phyloP scores from a whole-genome alignment of 2,329 filamentous ascomycete species.

The Catunica adiposa region DNA sequence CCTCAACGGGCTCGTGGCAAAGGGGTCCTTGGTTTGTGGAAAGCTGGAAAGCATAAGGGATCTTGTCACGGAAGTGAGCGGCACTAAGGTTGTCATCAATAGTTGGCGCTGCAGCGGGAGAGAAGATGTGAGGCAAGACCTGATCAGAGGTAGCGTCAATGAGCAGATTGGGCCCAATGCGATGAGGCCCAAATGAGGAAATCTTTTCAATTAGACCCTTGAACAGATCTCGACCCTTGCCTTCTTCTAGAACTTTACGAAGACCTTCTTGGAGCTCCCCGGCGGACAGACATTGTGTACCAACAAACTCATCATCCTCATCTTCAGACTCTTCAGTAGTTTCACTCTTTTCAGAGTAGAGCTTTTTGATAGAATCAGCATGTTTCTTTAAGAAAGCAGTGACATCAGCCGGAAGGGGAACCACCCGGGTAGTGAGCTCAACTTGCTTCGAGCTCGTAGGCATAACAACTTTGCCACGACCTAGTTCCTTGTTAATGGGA shows the following conservation, averaged over 20 bases:
- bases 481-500: slow-evolving; percentile 68
- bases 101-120: slow-evolving; percentile 21
- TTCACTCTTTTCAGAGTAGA: slow-evolving; percentile 54
- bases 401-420: slow-evolving; percentile 60
- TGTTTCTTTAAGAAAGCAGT: slow-evolving; percentile 80
- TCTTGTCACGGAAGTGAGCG: slow-evolving; percentile 71
- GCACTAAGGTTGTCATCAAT: slow-evolving; percentile 37
- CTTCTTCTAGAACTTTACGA: slow-evolving; percentile 47
- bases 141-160: slow-evolving; percentile 61
- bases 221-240: slow-evolving; percentile 64
- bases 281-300: slow-evolving; percentile 46
- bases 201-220: slow-evolving; percentile 62
- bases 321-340: slow-evolving; percentile 22
- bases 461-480: slow-evolving; percentile 61
- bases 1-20: slow-evolving; percentile 85
- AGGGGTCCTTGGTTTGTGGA: slow-evolving; percentile 76
- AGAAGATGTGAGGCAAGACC: slow-evolving; percentile 56
- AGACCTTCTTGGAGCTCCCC: slow-evolving; percentile 66
- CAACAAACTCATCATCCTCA: slow-evolving; percentile 34
- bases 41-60: slow-evolving; percentile 86
- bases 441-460: slow-evolving; percentile 76
- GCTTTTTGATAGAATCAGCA: slow-evolving; percentile 55
- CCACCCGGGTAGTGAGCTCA: slow-evolving; percentile 56
- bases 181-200: slow-evolving; percentile 72
- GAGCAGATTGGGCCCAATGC: slow-evolving; percentile 75